Evolutionary conservation across 78 protist genomes (phyloP), one percentile per base, ranked within the genome.

Genomic region (Polysphondylium violaceum): DNA sequence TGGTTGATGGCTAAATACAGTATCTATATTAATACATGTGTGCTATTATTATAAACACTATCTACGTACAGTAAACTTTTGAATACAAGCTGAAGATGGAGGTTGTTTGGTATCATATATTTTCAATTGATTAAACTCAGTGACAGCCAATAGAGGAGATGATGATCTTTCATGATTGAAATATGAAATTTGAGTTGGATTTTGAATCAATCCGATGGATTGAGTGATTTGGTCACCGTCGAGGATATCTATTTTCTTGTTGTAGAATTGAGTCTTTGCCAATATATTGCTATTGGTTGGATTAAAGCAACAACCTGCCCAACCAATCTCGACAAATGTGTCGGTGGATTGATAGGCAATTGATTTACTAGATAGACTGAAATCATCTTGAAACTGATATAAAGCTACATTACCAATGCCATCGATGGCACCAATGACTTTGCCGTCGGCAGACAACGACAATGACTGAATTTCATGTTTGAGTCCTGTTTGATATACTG

Each of bases 71-170:
- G 64, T 31, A 51, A 81, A 81, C 44, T 67, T 81, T 68, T 81
- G 89, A 23, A 67, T 41, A 16, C 61, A 25, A 50, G 61, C 71
- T 36, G 27, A n/a, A 27, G 21, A 17, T 67, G 68, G 8, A n/a
- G 71, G 35, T 65, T 65, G 73, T 69, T 36, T 55, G 23, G 73
- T 53, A 59, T 83, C 91, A 29, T 19, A 56, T 14, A 83, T 83
- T 40, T 69, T 83, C 35, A 83, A 44, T 69, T 83, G 91, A 83
- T 83, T 83, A 44, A 31, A n/a, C 33, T 83, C 91, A 41, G 91
- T 59, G 2, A 83, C 47, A 21, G 91, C 91, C 23, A 83, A 38
- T 47, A 83, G 41, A 2, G 75, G 17, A 6, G 61, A 43, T 11
- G 11, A 3, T 27, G 73, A 36, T n/a, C 23, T 23, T 6, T 61